phyloP scores from a whole-genome alignment of 148 eudicot genomes.

The Polygonum maritimum region DNA sequence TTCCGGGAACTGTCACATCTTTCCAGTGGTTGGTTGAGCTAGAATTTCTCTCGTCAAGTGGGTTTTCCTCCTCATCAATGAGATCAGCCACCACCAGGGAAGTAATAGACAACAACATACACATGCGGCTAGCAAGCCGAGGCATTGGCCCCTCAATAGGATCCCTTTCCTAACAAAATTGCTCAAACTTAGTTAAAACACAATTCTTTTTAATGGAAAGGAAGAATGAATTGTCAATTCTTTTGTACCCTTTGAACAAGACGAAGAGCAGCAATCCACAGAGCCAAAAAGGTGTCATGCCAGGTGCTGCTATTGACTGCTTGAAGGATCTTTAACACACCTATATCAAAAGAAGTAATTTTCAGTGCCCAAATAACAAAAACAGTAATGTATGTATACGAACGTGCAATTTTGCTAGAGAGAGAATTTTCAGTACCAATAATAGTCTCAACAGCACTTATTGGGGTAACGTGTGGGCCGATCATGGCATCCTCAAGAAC shows the following conservation, averaged over 20 bases:
- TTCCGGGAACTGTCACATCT: conserved; percentile 27
- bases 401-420: neutral
- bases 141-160: conserved; percentile 98
- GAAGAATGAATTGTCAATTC: neutral
- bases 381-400: neutral
- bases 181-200: neutral
- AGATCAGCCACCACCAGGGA: conserved; percentile 79
- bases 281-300: conserved; percentile 79
- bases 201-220: neutral
- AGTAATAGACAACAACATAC: conserved; percentile 69
- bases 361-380: neutral
- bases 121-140: conserved; percentile 76
- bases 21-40: conserved; percentile 22
- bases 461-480: conserved; percentile 67
- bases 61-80: conserved; percentile 72
- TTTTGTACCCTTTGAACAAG: conserved; percentile 81
- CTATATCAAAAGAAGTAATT: conserved; percentile 26
- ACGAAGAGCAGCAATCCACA: conserved; percentile 92
- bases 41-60: conserved; percentile 29
- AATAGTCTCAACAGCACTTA: conserved; percentile 77
- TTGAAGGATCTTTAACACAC: conserved; percentile 64
- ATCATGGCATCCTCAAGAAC: conserved; percentile 84
- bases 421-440: conserved; percentile 38
- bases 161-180: conserved; percentile 55
- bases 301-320: conserved; percentile 68